Evolutionary conservation across 441 rosid species (phyloP), one percentile per base, ranked within the genome.

Genomic region (Adansonia grandidieri): DNA sequence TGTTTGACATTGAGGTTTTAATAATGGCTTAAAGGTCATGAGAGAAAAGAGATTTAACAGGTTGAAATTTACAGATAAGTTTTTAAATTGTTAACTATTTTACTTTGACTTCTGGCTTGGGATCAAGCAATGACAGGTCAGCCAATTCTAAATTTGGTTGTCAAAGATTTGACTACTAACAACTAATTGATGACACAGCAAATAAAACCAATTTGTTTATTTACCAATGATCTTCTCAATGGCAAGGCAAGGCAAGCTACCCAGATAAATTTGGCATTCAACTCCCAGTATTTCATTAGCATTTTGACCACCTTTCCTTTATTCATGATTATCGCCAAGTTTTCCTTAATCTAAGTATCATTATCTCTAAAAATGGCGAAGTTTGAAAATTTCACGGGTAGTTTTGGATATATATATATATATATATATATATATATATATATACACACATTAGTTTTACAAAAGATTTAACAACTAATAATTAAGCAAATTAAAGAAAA

Each of bases 101-200:
- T 50, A 20, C 45, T 70, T 50, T 50, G 40, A 14, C 37, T 24
- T 65, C 24, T 11, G 67, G 42, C 15, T 15, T 17, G 47, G 8
- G 58, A 8, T 40, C 0, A 1, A 5, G 73, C 13, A 77, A 79
- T 68, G 13, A 32, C 50, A 73, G 82, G 65, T 68, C 11, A 73
- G 47, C 77, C 80, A 61, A 2, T 45, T 73, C 62, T 72, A 71
- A 82, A 70, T 42, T 73, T 44, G 51, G 71, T 11, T 10, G 47
- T 32, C 42, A 0, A 42, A 24, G 40, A 56, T 57, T 57, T 57
- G n/a, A 20, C 61, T 6, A 24, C 2, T 0, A 6, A 57, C 63
- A 58, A 20, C 63, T n/a, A 19, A 19, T 19, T 20, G 28, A 58
- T 58, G 28, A 57, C 37, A 32, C 37, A 32, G 37, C 61, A 0